Conservation (phyloP, 371 early-diverging fungal genomes). For the Chytridiales sp. region DNA sequence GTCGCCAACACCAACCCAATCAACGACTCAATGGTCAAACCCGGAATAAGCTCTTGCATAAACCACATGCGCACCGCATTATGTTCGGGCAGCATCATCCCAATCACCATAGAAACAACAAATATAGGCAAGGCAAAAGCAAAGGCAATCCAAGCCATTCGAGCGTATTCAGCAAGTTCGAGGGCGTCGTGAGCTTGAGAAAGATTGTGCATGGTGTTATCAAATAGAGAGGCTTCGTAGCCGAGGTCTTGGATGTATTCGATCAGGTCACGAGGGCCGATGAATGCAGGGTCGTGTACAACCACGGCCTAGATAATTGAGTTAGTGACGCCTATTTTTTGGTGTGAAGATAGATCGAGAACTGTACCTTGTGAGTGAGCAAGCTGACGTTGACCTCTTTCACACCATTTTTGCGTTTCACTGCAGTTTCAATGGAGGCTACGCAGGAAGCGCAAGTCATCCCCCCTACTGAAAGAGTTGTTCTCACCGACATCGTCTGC, state of each 20-base stretch:
- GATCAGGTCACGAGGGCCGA: constrained; percentile 79
- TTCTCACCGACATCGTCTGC: constrained; percentile 15
- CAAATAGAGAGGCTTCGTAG: constrained; percentile 72
- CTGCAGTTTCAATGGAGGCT: constrained; percentile 66
- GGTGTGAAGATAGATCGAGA: background rate
- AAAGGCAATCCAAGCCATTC: constrained; percentile 57
- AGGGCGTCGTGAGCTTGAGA: constrained; percentile 60
- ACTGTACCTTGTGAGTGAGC: constrained; percentile 57
- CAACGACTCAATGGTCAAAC: constrained; percentile 49
- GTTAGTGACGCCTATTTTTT: too few species aligned
- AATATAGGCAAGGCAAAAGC: constrained; percentile 82
- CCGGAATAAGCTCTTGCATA: constrained; percentile 35
- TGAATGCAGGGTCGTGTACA: constrained; percentile 53
- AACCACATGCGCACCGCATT: constrained; percentile 49
- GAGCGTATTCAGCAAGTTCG: constrained; percentile 73
- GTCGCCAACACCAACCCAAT: constrained; percentile 66
- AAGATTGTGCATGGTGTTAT: constrained; percentile 72
- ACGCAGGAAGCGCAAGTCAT: constrained; percentile 72
- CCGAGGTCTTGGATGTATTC: constrained; percentile 72
- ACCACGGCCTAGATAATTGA: constrained; percentile 45
- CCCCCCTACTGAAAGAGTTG: constrained; percentile 42
- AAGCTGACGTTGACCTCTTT: constrained; percentile 68
- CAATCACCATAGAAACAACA: constrained; percentile 76
- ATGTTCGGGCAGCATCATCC: constrained; percentile 46
- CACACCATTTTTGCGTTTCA: constrained; percentile 65